Evolutionary conservation across 441 rosid genomes (phyloP).

Genomic region (Gossypium trilobum): DNA sequence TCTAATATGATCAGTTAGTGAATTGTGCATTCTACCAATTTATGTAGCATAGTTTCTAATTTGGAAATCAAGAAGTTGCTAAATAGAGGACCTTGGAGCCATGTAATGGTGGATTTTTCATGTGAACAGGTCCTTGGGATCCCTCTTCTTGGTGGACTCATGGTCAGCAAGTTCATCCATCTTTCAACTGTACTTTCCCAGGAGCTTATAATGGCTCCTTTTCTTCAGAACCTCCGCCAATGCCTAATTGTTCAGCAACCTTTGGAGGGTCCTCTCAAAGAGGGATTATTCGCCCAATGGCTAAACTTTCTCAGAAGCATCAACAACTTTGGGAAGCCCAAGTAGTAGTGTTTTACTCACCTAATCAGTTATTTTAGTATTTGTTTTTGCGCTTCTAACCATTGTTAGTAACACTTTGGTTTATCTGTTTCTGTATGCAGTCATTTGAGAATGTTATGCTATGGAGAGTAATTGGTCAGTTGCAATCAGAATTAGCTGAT

Average conservation of each 20-base stretch:
- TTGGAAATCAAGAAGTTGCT: neutral
- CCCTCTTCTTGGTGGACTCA: conserved; percentile 28
- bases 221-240: conserved; percentile 9
- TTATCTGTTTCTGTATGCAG: conserved; percentile 19
- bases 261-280: conserved; percentile 21
- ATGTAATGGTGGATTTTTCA: conserved; percentile 5
- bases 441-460: conserved; percentile 32
- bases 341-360: conserved; percentile 18
- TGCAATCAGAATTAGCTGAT: conserved; percentile 34
- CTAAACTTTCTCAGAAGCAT: conserved; percentile 37
- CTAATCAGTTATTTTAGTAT: neutral
- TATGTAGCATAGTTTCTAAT: neutral
- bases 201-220: conserved; percentile 22
- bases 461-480: conserved; percentile 25
- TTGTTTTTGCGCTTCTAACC: neutral
- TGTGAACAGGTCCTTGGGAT: conserved; percentile 30
- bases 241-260: conserved; percentile 18
- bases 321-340: conserved; percentile 39
- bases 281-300: conserved; percentile 25
- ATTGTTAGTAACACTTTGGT: neutral
- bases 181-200: conserved; percentile 11
- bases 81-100: neutral
- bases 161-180: conserved; percentile 26
- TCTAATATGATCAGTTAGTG: neutral
- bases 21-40: neutral